phyloP scores from a whole-genome alignment of 164 flowering plant species.

The Kingdonia uniflora region DNA sequence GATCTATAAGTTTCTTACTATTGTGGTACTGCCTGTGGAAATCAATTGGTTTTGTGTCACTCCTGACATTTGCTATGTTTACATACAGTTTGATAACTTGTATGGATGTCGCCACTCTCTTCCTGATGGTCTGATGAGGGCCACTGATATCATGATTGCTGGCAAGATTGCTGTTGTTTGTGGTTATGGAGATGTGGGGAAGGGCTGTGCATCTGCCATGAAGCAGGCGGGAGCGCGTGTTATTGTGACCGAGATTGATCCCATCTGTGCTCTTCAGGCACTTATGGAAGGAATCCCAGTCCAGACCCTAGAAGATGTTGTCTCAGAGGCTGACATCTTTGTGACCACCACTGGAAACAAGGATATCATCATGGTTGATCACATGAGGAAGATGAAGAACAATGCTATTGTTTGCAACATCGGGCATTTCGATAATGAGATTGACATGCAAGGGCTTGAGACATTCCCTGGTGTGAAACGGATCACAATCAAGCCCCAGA shows the following conservation, averaged over 20 bases:
- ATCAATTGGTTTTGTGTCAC: too few species aligned
- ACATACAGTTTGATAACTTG: slow-evolving; percentile 11
- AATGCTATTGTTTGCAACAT: slow-evolving; percentile 18
- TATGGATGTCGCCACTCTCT: slow-evolving; percentile 17
- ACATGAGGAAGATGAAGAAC: slow-evolving; percentile 21
- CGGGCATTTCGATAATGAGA: slow-evolving; percentile 16
- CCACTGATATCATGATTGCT: slow-evolving; percentile 15
- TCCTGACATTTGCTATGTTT: not conserved
- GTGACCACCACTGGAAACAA: slow-evolving; percentile 17
- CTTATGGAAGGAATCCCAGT: slow-evolving; percentile 10
- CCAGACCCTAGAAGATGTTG: slow-evolving; percentile 10
- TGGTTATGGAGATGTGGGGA: slow-evolving; percentile 15
- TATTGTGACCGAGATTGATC: slow-evolving; percentile 15
- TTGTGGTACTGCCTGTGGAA: too few species aligned
- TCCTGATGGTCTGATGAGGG: slow-evolving; percentile 15
- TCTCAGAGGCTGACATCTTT: slow-evolving; percentile 12
- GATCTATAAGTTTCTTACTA: too few species aligned
- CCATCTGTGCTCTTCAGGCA: slow-evolving; percentile 17
- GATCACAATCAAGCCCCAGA: slow-evolving; percentile 16
- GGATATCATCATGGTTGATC: slow-evolving; percentile 14
- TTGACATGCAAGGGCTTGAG: slow-evolving; percentile 13
- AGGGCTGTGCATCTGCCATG: slow-evolving; percentile 15
- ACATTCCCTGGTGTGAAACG: slow-evolving; percentile 14
- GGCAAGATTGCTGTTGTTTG: slow-evolving; percentile 10
- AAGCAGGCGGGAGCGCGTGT: slow-evolving; percentile 15